Evolutionary conservation across 148 eudicot species (phyloP).

Genomic region (Spergularia marina): DNA sequence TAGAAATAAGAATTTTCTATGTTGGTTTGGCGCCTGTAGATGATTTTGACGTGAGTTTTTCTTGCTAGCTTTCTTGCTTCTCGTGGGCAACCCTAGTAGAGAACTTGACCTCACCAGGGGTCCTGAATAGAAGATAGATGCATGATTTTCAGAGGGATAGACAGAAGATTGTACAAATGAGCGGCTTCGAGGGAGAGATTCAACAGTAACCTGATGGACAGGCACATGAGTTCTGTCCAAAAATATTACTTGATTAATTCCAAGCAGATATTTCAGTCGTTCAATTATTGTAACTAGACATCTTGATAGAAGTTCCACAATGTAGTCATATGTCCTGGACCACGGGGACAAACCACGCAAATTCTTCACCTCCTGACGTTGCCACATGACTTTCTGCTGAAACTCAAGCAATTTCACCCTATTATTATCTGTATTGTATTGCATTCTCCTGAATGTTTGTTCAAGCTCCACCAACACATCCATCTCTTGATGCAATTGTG

Average conservation of each 20-base stretch:
- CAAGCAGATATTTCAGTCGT: slow-evolving; percentile 60
- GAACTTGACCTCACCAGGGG: slow-evolving; percentile 64
- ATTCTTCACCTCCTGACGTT: slow-evolving; percentile 76
- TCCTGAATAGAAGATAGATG: slow-evolving; percentile 46
- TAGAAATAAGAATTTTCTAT: slow-evolving; percentile 31
- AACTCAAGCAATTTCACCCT: slow-evolving; percentile 65
- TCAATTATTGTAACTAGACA: slow-evolving; percentile 60
- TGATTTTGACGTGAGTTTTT: slow-evolving; percentile 34
- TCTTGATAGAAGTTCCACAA: slow-evolving; percentile 57
- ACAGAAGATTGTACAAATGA: slow-evolving; percentile 58
- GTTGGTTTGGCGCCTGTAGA: slow-evolving; percentile 26
- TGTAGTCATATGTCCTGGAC: slow-evolving; percentile 66
- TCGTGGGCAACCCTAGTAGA: slow-evolving; percentile 39
- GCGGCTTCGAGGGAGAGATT: slow-evolving; percentile 51
- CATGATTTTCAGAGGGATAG: slow-evolving; percentile 50
- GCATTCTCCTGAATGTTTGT: slow-evolving; percentile 72
- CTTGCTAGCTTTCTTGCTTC: slow-evolving; percentile 41
- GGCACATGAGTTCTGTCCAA: slow-evolving; percentile 29
- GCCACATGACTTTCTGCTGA: slow-evolving; percentile 81
- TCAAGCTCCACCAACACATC: slow-evolving; percentile 86
- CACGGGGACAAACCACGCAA: slow-evolving; percentile 79
- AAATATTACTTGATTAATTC: slow-evolving; percentile 35
- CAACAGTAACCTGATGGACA: slow-evolving; percentile 21
- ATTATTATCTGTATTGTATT: slow-evolving; percentile 38
- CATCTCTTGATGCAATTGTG: slow-evolving; percentile 75